A percentile compares a stretch with the other conserved stretches of the same genome.
Evolutionary conservation across 345 rosid species (phyloP).

Genomic region (Citrus cavaleriei): DNA sequence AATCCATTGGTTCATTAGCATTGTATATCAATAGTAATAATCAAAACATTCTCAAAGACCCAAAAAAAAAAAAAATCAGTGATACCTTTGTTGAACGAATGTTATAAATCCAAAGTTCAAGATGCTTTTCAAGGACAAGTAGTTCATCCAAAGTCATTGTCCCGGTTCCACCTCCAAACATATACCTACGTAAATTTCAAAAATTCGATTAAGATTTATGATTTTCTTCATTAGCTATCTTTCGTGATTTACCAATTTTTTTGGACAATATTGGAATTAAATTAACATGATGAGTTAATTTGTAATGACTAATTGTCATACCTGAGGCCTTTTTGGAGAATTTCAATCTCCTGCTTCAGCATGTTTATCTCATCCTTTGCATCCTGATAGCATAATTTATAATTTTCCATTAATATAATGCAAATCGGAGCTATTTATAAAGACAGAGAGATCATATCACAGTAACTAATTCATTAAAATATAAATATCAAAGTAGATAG

Average conservation of each 20-base stretch:
- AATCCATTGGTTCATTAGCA: background rate
- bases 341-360: slow-evolving; percentile 73
- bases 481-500: too few relatives aligned
- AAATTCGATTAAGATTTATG: background rate
- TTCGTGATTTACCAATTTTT: too few relatives aligned
- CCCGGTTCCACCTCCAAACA: slow-evolving; percentile 75
- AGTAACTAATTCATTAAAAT: too few relatives aligned
- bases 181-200: slow-evolving; percentile 35
- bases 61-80: background rate
- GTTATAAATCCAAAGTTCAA: slow-evolving; percentile 76
- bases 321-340: slow-evolving; percentile 76
- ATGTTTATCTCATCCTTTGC: slow-evolving; percentile 54
- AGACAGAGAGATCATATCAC: too few relatives aligned
- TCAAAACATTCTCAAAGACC: background rate
- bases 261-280: too few relatives aligned
- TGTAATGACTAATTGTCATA: background rate
- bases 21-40: background rate
- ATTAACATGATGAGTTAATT: too few relatives aligned
- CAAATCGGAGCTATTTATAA: background rate
- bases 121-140: slow-evolving; percentile 73
- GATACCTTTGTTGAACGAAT: slow-evolving; percentile 84
- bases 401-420: background rate
- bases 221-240: too few relatives aligned
- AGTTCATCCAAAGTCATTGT: slow-evolving; percentile 73
- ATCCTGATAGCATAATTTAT: slow-evolving; percentile 22